Percentiles rank a stretch among this genome's conserved stretches.
phyloP scores from a whole-genome alignment of 257 asterid species.

The Solanum medicagineum region DNA sequence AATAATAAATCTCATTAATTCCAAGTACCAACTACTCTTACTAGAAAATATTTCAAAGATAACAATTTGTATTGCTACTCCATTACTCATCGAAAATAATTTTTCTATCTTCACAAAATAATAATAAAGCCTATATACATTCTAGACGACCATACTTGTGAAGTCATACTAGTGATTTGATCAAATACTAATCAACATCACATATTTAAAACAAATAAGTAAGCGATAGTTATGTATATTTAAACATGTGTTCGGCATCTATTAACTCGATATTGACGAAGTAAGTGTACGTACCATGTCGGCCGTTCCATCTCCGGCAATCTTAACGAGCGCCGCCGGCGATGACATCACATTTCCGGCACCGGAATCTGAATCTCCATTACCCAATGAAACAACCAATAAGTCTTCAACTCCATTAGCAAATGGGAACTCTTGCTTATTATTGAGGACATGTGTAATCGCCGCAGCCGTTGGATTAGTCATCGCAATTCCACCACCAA shows the following conservation, averaged over 20 bases:
- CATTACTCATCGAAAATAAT: fast-evolving
- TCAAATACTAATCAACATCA: not conserved
- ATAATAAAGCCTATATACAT: not conserved
- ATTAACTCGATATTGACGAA: not conserved
- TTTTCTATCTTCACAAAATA: fast-evolving
- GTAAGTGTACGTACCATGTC: slow-evolving; percentile 43
- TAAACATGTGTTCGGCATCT: not conserved
- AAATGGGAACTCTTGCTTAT: slow-evolving; percentile 71
- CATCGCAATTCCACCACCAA: slow-evolving; percentile 63
- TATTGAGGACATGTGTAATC: slow-evolving; percentile 71
- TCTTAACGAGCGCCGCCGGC: slow-evolving; percentile 18
- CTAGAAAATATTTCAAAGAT: not conserved
- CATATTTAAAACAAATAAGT: not conserved
- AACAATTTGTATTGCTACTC: not conserved
- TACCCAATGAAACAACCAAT: slow-evolving; percentile 57
- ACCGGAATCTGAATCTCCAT: slow-evolving; percentile 26
- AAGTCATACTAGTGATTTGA: not conserved
- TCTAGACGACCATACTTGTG: no score
- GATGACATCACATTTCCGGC: slow-evolving; percentile 2
- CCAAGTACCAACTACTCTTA: not conserved
- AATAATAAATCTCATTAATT: not conserved
- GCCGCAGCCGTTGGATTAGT: slow-evolving; percentile 80
- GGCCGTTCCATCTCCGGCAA: slow-evolving; percentile 81
- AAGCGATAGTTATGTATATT: not conserved
- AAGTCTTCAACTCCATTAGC: slow-evolving; percentile 61